phyloP scores from a whole-genome alignment of 2,329 filamentous ascomycete genomes.

The Alternaria sp. region DNA sequence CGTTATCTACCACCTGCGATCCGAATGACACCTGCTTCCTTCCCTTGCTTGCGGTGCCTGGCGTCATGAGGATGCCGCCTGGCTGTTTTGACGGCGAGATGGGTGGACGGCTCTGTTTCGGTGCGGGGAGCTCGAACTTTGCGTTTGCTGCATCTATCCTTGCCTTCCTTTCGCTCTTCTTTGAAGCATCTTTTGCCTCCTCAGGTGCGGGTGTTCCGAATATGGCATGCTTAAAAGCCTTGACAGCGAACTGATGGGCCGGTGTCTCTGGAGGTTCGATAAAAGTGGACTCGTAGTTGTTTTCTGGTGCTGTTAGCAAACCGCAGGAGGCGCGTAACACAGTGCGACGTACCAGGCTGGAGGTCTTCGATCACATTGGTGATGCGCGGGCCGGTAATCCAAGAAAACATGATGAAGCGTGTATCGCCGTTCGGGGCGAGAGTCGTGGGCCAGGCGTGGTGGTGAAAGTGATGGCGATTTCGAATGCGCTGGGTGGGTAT shows the following conservation, averaged over 20 bases:
- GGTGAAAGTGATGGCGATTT: neutral
- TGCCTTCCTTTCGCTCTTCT: conserved; percentile 38
- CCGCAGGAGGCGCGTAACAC: neutral
- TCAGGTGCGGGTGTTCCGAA: conserved; percentile 69
- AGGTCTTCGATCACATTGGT: conserved; percentile 50
- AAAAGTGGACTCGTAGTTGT: conserved; percentile 51
- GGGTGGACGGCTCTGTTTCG: conserved; percentile 30
- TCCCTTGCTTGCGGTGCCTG: conserved; percentile 64
- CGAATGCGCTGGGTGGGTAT: conserved; percentile 15
- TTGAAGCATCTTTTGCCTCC: conserved; percentile 45
- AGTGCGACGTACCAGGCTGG: conserved; percentile 39
- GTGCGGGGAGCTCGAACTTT: conserved; percentile 32
- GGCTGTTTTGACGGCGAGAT: conserved; percentile 66
- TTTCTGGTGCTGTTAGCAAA: conserved; percentile 36
- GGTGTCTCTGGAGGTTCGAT: conserved; percentile 70
- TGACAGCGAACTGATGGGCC: conserved; percentile 72
- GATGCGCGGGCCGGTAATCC: conserved; percentile 52
- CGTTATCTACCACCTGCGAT: conserved; percentile 65
- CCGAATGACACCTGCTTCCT: conserved; percentile 70
- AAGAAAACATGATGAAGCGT: conserved; percentile 46
- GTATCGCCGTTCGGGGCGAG: neutral
- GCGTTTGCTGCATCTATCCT: conserved; percentile 37
- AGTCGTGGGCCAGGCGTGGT: neutral
- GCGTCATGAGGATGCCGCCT: conserved; percentile 69
- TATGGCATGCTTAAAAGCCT: conserved; percentile 71